Conservation (phyloP, 805 yeast species). For the Kodamaea laetipori region DNA sequence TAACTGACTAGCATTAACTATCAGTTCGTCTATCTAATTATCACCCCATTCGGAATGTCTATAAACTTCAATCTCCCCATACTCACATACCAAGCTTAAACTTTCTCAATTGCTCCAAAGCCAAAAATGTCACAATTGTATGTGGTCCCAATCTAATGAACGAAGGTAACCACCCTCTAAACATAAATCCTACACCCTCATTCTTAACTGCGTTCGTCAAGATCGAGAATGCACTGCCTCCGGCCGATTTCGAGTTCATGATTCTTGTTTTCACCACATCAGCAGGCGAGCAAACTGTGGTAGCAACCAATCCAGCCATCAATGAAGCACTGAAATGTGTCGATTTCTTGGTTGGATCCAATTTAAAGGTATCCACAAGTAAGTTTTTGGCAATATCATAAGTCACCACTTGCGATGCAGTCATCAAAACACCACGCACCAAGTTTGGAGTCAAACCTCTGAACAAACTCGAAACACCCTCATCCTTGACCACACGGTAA, state of each 20-base stretch:
- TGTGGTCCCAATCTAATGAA: conserved; percentile 85
- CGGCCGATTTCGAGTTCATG: conserved; percentile 62
- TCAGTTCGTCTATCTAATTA: too few species aligned
- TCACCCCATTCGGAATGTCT: too few species aligned
- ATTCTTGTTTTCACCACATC: conserved; percentile 88
- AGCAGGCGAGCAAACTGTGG: conserved; percentile 90
- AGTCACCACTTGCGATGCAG: conserved; percentile 87
- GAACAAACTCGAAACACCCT: conserved; percentile 59
- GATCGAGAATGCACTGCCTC: conserved; percentile 52
- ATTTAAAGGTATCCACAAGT: conserved; percentile 49
- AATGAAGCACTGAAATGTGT: conserved; percentile 82
- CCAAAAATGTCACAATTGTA: conserved; percentile 68
- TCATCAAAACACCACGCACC: conserved; percentile 82
- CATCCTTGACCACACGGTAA: conserved; percentile 56
- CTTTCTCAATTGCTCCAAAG: conserved; percentile 64
- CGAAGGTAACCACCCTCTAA: conserved; percentile 90
- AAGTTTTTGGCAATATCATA: conserved; percentile 72
- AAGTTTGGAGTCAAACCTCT: conserved; percentile 80
- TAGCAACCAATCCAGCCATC: conserved; percentile 83
- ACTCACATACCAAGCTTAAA: conserved; percentile 49
- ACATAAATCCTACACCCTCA: conserved; percentile 81
- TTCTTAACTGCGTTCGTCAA: conserved; percentile 55
- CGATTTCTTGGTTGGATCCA: conserved; percentile 60
- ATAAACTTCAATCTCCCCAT: too few species aligned
- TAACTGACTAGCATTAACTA: too few species aligned